phyloP scores from a whole-genome alignment of 805 yeast genomes.

The Millerago galiae region DNA sequence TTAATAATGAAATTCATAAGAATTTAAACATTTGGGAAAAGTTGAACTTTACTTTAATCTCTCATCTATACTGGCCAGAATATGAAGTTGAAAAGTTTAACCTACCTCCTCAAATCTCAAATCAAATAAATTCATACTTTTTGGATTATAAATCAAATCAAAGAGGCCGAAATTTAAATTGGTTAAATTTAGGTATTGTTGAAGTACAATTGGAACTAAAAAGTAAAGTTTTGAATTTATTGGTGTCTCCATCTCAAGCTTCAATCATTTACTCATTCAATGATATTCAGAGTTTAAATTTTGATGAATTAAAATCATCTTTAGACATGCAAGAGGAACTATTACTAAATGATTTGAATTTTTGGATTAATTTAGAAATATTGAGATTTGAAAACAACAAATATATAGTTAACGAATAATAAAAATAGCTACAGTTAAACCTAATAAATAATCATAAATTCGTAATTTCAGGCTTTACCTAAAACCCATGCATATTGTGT shows the following conservation, averaged over 20 bases:
- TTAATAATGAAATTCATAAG: slow-evolving; percentile 34
- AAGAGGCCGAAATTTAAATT: slow-evolving; percentile 50
- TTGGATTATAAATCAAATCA: slow-evolving; percentile 37
- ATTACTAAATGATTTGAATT: slow-evolving; percentile 37
- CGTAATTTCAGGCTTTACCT: slow-evolving; percentile 27
- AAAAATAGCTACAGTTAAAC: background rate
- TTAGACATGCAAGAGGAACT: slow-evolving; percentile 38
- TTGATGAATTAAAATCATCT: slow-evolving; percentile 27
- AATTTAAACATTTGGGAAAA: slow-evolving; percentile 16
- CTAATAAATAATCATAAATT: background rate
- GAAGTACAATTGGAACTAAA: slow-evolving; percentile 51
- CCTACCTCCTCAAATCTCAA: slow-evolving; percentile 39
- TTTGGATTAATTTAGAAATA: slow-evolving; percentile 62
- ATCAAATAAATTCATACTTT: slow-evolving; percentile 38
- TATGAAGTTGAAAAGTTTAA: slow-evolving; percentile 26
- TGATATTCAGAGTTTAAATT: slow-evolving; percentile 25
- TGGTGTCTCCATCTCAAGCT: slow-evolving; percentile 67
- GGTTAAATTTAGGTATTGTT: slow-evolving; percentile 57
- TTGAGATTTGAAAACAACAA: slow-evolving; percentile 30
- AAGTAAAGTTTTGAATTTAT: slow-evolving; percentile 33
- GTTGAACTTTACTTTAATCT: slow-evolving; percentile 57
- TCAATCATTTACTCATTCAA: slow-evolving; percentile 47
- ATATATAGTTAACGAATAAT: background rate
- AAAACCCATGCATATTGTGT: slow-evolving; percentile 36
- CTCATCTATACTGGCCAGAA: slow-evolving; percentile 77